A percentile compares a stretch with the other conserved stretches of the same genome.
Conservation (phyloP, 495 filamentous ascomycete species). For the Talaromyces adpressus region DNA sequence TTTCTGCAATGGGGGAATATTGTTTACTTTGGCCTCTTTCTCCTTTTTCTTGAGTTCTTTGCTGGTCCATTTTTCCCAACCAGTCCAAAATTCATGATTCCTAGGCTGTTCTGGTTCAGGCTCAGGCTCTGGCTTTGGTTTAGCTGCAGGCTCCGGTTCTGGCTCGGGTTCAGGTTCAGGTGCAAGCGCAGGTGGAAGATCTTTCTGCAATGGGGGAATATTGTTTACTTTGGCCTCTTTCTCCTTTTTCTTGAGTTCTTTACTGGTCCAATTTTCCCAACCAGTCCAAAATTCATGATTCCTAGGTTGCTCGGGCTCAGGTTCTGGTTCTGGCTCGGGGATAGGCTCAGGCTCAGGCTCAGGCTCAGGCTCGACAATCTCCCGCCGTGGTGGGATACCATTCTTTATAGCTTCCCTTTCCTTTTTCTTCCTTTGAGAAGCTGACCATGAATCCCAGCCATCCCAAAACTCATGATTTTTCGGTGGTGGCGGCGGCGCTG, state of each 20-base stretch:
- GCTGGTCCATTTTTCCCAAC: constrained; percentile 2
- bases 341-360: constrained; percentile 20
- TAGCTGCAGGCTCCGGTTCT: constrained; percentile 7
- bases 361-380: constrained; percentile 11
- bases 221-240: constrained; percentile 12
- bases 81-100: constrained; percentile 15
- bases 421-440: constrained; percentile 12
- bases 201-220: background rate
- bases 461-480: constrained; percentile 9
- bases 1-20: background rate
- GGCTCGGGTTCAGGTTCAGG: constrained; percentile 9
- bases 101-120: constrained; percentile 9
- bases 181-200: constrained; percentile 16
- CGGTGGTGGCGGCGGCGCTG: background rate
- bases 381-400: constrained; percentile 1
- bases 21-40: constrained; percentile 12
- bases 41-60: constrained; percentile 13
- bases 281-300: constrained; percentile 15
- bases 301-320: constrained; percentile 5
- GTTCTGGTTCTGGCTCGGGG: constrained; percentile 11
- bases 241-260: constrained; percentile 13
- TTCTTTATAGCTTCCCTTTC: constrained; percentile 14
- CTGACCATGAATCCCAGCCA: constrained; percentile 2
- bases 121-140: constrained; percentile 19
- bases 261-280: constrained; percentile 5